Percentiles rank a stretch among this genome's conserved stretches.
Evolutionary conservation across 176 grass and related monocot species (phyloP).

Genomic region (Aechmea fasciata): DNA sequence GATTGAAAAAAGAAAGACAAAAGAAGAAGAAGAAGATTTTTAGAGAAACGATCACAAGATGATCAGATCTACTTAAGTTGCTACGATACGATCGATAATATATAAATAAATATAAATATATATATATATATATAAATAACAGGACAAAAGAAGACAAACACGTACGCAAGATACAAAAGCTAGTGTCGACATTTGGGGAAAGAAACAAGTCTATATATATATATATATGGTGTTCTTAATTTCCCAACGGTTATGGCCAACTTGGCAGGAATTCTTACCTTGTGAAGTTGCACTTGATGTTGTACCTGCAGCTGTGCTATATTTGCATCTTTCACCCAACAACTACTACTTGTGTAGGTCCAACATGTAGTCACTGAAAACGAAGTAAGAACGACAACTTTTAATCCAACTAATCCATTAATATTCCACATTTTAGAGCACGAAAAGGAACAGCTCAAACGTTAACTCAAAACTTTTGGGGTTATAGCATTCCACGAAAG

Average conservation of each 20-base stretch:
- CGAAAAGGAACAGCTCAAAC: background rate
- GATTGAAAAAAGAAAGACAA: no score
- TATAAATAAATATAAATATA: no score
- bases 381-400: background rate
- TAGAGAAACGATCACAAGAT: no score
- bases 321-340: background rate
- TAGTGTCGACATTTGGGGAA: constrained; percentile 14
- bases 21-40: no score
- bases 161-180: background rate
- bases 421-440: background rate
- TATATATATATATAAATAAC: no score
- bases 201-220: constrained; percentile 32
- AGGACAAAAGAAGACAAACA: background rate
- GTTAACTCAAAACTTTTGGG: background rate
- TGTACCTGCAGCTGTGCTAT: background rate
- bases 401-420: background rate
- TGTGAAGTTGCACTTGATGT: background rate
- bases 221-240: constrained; percentile 11
- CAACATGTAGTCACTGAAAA: background rate
- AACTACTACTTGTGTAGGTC: background rate
- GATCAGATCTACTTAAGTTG: no score
- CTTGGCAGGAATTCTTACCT: constrained; percentile 23
- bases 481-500: background rate
- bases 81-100: no score
- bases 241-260: constrained; percentile 59